Percentiles rank a stretch among this genome's conserved stretches.
phyloP scores from a whole-genome alignment of 2,329 filamentous ascomycete genomes.

The Xylariaceae sp. region DNA sequence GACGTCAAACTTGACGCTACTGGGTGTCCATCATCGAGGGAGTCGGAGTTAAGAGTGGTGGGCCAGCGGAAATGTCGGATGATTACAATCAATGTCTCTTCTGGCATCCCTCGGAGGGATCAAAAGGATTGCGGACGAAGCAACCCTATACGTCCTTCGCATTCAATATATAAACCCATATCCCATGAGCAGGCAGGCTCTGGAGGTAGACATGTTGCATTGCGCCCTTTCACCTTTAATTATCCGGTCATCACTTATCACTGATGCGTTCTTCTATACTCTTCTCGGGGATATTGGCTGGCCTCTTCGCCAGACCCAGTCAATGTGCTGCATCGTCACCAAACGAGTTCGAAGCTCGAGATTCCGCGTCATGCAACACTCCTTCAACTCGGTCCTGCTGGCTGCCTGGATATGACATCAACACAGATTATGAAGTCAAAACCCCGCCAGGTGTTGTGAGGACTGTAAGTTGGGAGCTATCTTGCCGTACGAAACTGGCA shows the following conservation, averaged over 20 bases:
- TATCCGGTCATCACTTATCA: not conserved
- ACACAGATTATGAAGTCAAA: conserved; percentile 25
- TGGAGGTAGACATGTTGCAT: not conserved
- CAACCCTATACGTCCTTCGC: not conserved
- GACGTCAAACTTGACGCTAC: not conserved
- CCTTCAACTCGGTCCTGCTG: conserved; percentile 26
- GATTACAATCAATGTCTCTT: not conserved
- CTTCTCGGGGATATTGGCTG: conserved; percentile 3
- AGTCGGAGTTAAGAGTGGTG: not conserved
- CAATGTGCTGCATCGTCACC: conserved; percentile 12
- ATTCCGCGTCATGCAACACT: conserved; percentile 16
- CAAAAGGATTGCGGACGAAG: conserved; percentile 9
- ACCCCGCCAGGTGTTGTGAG: conserved; percentile 19
- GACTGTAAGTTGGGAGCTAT: conserved; percentile 12
- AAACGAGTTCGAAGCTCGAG: conserved; percentile 9
- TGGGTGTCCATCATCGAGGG: not conserved
- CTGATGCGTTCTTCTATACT: conserved; percentile 10
- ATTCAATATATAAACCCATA: not conserved
- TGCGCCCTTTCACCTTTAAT: not conserved
- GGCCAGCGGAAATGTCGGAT: not conserved
- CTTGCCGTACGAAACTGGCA: conserved; percentile 34
- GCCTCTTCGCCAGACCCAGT: conserved; percentile 8
- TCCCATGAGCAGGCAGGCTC: not conserved
- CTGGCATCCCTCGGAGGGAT: not conserved
- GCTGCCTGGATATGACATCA: conserved; percentile 23